Conservation (phyloP, 192 early-diverging fungal species). For the Rhizophlyctis rosea region DNA sequence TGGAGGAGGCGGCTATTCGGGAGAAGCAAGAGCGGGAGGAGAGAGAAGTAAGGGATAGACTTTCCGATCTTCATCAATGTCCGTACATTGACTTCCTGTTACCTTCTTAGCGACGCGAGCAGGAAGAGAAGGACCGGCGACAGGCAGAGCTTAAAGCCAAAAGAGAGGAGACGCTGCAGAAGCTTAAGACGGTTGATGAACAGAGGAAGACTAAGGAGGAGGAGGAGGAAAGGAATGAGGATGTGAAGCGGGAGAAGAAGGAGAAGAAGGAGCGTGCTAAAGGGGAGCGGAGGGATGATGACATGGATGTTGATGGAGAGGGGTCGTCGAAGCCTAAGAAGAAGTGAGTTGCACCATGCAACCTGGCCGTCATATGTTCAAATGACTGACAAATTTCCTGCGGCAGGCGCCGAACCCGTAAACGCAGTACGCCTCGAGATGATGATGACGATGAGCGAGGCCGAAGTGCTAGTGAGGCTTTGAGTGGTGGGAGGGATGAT, state of each 20-base stretch:
- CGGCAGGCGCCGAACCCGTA: no score
- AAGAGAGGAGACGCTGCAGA: conserved; percentile 30
- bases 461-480: no score
- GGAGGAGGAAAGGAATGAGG: conserved; percentile 23
- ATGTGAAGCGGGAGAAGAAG: conserved; percentile 25
- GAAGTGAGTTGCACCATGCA: no score
- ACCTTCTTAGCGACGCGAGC: background rate
- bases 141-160: conserved; percentile 21
- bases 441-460: no score
- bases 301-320: background rate
- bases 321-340: no score
- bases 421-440: no score
- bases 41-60: conserved; percentile 20
- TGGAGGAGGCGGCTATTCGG: conserved; percentile 26
- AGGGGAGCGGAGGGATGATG: background rate
- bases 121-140: conserved; percentile 26
- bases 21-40: conserved; percentile 25
- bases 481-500: no score
- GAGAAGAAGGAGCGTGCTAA: background rate
- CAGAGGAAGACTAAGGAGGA: conserved; percentile 7
- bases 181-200: conserved; percentile 24
- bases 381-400: no score
- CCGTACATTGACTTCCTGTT: conserved; percentile 6
- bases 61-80: background rate
- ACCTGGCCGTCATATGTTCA: no score